Evolutionary conservation across 2,329 filamentous ascomycete species (phyloP).

Genomic region (Verticillium alfalfae): DNA sequence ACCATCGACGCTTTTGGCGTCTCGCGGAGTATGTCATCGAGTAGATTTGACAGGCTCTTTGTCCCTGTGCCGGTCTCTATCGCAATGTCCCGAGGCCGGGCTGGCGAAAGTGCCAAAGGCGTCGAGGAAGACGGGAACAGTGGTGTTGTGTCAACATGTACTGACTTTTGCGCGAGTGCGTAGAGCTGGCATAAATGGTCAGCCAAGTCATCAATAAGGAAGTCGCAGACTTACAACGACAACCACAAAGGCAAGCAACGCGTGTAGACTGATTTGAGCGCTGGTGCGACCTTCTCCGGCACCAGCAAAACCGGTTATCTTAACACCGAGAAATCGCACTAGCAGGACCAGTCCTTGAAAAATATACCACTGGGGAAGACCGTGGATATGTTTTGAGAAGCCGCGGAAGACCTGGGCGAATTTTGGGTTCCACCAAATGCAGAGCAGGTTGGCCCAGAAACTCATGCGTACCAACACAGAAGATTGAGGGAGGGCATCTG

Average conservation of each 20-base stretch:
- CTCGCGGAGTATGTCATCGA: constrained; percentile 37
- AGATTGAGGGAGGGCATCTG: constrained; percentile 28
- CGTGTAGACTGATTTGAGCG: constrained; percentile 47
- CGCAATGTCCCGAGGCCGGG: neutral
- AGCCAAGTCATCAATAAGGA: constrained; percentile 11
- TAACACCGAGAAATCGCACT: constrained; percentile 46
- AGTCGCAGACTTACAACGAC: constrained; percentile 39
- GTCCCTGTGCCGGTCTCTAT: constrained; percentile 17
- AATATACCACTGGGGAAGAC: constrained; percentile 60
- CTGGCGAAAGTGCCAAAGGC: neutral
- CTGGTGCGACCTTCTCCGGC: constrained; percentile 28
- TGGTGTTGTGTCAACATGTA: constrained; percentile 52
- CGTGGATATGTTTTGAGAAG: constrained; percentile 53
- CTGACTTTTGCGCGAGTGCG: constrained; percentile 33
- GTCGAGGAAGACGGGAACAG: constrained; percentile 34
- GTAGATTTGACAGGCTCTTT: constrained; percentile 38
- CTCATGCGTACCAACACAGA: constrained; percentile 39
- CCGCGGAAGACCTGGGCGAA: constrained; percentile 56
- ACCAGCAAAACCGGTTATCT: constrained; percentile 31
- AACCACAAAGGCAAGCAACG: constrained; percentile 46
- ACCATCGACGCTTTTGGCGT: neutral
- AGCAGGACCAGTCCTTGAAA: constrained; percentile 56
- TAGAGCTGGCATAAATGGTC: constrained; percentile 34
- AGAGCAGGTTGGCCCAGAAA: constrained; percentile 41
- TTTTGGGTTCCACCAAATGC: constrained; percentile 65